Evolutionary conservation across 148 eudicot genomes (phyloP), one percentile per base, ranked within the genome.

Genomic region (Cornus florida): DNA sequence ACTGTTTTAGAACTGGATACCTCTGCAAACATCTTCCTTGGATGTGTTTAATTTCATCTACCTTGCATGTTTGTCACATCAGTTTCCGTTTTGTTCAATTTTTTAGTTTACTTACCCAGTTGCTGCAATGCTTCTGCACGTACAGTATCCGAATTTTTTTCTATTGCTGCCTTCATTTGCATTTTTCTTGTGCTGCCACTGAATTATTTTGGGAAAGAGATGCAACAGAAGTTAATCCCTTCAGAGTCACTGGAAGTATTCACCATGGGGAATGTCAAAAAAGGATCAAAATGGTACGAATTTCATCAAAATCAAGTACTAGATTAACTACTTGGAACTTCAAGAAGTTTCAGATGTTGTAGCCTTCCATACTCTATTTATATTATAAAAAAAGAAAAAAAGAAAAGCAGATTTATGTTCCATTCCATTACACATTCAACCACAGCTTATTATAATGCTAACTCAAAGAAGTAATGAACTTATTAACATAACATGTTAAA

Each of bases 121-220:
- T 77, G 39, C 53, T 84, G 28, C 59, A 41, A 64, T 56, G 38
- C 76, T 84, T 75, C 33, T 84, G 38, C 86, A n/a, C n/a, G n/a
- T n/a, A 88, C 97, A 96, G 99, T 81, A 85, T 94, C 56, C 86
- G 95, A 72, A 83, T n/a, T 96, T 66, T 94, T 93, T 88, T 86
- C 93, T 57, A 86, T 96, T 85, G 92, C 98, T 65, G 87, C 94
- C 46, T 75, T 89, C 65, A 74, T 96, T 50, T 93, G 98, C 88
- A 75, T 87, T 72, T 79, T 83, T 74, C 87, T 96, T 80, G 94
- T 94, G 79, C 97, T 96, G 79, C 99, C 99, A 20, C 64, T 96
- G 79, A 94, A 96, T 84, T 96, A 96, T 78, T 90, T 77, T 84
- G 98, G 98, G 69, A 80, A 89, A 80, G 86, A 86, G 75, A 82